Evolutionary conservation across 1,284 basidiomycete genomes (phyloP), one percentile per base, ranked within the genome.

Genomic region (Mycosarcoma mackinlayi): DNA sequence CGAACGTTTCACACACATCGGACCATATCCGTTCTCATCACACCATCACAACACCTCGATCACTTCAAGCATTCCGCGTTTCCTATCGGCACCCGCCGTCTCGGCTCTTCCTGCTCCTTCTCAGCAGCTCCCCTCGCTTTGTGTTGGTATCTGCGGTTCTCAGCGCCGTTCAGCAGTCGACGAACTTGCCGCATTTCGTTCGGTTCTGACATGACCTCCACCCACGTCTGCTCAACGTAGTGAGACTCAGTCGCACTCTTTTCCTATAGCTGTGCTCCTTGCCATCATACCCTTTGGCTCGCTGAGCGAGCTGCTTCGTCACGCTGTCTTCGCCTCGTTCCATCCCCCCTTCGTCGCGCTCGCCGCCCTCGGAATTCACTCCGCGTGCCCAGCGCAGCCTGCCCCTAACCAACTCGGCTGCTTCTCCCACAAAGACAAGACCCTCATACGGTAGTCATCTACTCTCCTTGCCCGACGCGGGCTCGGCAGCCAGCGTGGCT

Each of bases 271-370:
- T n/a, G n/a, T 40, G 8, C 33, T n/a, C 31, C 28, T 19, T 19
- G 19, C 41, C 14, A 31, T 33, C 30, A 10, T 9, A 28, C 25
- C 13, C 45, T 23, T 16, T 19, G 11, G 54, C 54, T 58, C 50
- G 40, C 35, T 50, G 35, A 47, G 55, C 50, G 34, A 37, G 34
- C 18, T 24, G 19, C 16, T 16, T 44, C 46, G 56, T 23, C 63
- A 60, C 38, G 10, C 65, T 69, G 65, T 69, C 65, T 41, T 69
- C 60, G 24, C 55, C 65, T 48, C 54, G 54, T 9, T 55, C 65
- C 23, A 55, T 55, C 38, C 50, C 65, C n/a, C 42, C 65, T 28
- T 59, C 59, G 19, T 59, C 50, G 40, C 65, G 55, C 34, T 57
- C 64, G 33, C 40, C 49, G 50, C 53, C 25, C 25, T 35, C 42